phyloP scores from a whole-genome alignment of 2,329 filamentous ascomycete genomes.

The Sporothrix dimorphospora region DNA sequence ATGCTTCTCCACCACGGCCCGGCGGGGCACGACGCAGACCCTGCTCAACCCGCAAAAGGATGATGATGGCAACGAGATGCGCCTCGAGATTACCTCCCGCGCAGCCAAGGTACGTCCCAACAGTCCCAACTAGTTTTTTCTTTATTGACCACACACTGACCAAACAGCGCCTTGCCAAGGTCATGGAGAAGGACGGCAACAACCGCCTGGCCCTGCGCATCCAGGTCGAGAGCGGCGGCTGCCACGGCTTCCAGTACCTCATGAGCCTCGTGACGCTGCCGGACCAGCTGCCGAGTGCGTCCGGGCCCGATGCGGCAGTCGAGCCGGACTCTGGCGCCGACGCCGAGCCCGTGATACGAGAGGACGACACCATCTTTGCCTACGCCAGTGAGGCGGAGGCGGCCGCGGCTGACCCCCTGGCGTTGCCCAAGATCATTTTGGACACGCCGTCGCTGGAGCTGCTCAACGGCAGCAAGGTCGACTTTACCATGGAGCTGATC shows the following conservation, averaged over 20 bases:
- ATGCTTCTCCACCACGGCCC: slow-evolving; percentile 46
- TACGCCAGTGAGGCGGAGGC: slow-evolving; percentile 54
- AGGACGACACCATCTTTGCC: slow-evolving; percentile 89
- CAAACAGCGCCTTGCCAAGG: slow-evolving; percentile 70
- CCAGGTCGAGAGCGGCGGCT: slow-evolving; percentile 89
- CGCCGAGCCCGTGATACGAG: slow-evolving; percentile 48
- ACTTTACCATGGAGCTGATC: slow-evolving; percentile 95
- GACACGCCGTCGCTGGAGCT: slow-evolving; percentile 86
- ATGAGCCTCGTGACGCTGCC: slow-evolving; percentile 79
- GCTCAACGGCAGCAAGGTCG: slow-evolving; percentile 89
- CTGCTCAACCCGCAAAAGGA: slow-evolving; percentile 75
- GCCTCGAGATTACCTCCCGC: slow-evolving; percentile 79
- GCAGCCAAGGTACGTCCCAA: slow-evolving; percentile 68
- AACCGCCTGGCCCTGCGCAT: slow-evolving; percentile 86
- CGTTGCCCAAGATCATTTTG: slow-evolving; percentile 77
- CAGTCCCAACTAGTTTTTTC: not conserved
- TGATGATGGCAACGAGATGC: slow-evolving; percentile 83
- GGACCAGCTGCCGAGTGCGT: slow-evolving; percentile 35
- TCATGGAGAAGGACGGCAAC: slow-evolving; percentile 72
- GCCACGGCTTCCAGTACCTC: slow-evolving; percentile 96
- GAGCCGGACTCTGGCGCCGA: slow-evolving; percentile 33
- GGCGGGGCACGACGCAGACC: slow-evolving; percentile 50
- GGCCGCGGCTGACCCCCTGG: slow-evolving; percentile 36
- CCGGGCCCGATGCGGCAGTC: not conserved
- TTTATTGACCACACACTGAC: not conserved